Base-by-base conservation (phyloP, 225 moss, liverwort and hornwort species). In the Thuidium tamariscinum region DNA sequence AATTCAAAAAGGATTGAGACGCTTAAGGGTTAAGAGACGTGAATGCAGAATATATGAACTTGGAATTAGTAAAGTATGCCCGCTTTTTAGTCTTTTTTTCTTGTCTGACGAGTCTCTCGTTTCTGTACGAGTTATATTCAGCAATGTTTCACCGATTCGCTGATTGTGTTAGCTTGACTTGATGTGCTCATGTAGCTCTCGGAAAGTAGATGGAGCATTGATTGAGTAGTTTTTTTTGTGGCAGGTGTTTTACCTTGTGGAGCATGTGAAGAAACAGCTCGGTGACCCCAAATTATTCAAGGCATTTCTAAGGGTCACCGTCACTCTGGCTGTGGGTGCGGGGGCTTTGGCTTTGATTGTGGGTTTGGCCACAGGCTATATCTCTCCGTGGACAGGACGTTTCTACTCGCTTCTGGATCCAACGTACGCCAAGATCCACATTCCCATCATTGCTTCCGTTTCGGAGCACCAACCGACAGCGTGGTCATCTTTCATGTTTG, bases 401-500 rank as follows among this genome's bases (percentile, higher is more conserved):
- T 99, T 99, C 85, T 99, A 99, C 87, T 99, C 99, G 66, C 97
- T 99, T 85, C 88, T 99, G 69, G 99, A 99, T 90, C 99, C 99
- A 10, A 99, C 99, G 19, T 99, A 99, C 89, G 99, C 99, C 56
- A 99, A 97, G 87, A 96, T 95, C 80, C 90, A 99, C 79, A 97
- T 99, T 87, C 99, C 99, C 55, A 99, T 99, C 57, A 99, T 99
- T 71, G 99, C 99, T 76, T 99, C 99, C 67, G 99, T 99, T 60
- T 97, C 99, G 79, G 99, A 99, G 87, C 99, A 99, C 89, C 99
- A 99, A 85, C 99, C 99, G 55, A 99, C 99, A 52, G 92, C 99
- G 44, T 99, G 99, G 99, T 99, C 99, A 62, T 99, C 99, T 61
- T 99, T 99, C 90, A 99, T 99, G 99, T 99, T 99, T 76, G 99